phyloP scores from a whole-genome alignment of 768 basidiomycete species.

The Hortiboletus campestris region DNA sequence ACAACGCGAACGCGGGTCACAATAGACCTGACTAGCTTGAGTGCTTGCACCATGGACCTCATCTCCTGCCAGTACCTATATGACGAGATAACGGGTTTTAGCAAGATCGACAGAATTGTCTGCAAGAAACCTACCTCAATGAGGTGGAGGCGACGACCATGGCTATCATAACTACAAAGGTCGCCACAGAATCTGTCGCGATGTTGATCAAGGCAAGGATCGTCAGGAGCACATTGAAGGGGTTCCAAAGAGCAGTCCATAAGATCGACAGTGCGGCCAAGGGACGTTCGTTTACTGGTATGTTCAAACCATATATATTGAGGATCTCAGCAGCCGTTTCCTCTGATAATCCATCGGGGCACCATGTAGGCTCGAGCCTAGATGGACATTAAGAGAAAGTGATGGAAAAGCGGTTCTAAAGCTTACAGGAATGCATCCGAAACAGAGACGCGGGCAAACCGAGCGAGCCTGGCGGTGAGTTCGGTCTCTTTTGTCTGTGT shows the following conservation, averaged over 20 bases:
- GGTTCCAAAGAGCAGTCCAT: slow-evolving; percentile 35
- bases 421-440: slow-evolving; percentile 26
- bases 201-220: slow-evolving; percentile 32
- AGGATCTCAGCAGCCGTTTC: slow-evolving; percentile 19
- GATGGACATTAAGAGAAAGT: background rate
- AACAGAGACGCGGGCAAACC: slow-evolving; percentile 25
- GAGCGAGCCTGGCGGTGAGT: slow-evolving; percentile 24
- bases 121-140: slow-evolving; percentile 22
- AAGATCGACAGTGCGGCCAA: slow-evolving; percentile 28
- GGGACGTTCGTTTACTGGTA: slow-evolving; percentile 32
- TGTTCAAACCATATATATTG: slow-evolving; percentile 25
- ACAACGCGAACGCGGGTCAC: slow-evolving; percentile 33
- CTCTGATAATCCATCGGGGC: slow-evolving; percentile 23
- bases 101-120: background rate
- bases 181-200: slow-evolving; percentile 33
- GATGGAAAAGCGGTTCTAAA: background rate
- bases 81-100: background rate
- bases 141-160: slow-evolving; percentile 37
- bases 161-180: slow-evolving; percentile 34
- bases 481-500: slow-evolving; percentile 19
- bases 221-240: slow-evolving; percentile 34
- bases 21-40: slow-evolving; percentile 34
- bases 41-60: slow-evolving; percentile 35
- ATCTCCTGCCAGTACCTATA: slow-evolving; percentile 34
- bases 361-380: slow-evolving; percentile 29